Percentiles rank a stretch among this genome's conserved stretches.
phyloP scores from a whole-genome alignment of 179 eudicot species.

The Amaranthus tricolor region DNA sequence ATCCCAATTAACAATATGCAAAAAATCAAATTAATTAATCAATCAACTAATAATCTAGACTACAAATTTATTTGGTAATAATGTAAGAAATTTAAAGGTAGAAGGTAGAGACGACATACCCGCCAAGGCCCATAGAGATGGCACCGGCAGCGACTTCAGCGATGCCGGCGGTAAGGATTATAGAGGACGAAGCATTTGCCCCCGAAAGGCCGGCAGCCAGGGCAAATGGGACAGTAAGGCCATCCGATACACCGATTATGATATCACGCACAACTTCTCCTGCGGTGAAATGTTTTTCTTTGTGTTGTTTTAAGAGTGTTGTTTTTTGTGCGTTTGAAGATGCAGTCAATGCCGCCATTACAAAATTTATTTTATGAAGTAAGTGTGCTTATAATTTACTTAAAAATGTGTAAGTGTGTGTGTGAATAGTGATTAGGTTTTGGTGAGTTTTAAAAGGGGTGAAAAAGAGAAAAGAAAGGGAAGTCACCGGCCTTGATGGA shows the following conservation, averaged over 20 bases:
- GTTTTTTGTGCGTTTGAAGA: conserved; percentile 12
- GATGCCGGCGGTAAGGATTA: conserved; percentile 85
- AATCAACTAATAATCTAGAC: too few species aligned
- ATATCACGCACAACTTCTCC: conserved; percentile 91
- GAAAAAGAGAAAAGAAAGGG: too few species aligned
- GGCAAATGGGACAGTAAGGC: conserved; percentile 95
- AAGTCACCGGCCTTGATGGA: too few species aligned
- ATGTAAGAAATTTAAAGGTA: too few species aligned
- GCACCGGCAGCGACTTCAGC: conserved; percentile 99
- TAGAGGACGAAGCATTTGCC: conserved; percentile 79
- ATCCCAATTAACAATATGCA: too few species aligned
- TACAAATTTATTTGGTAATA: too few species aligned
- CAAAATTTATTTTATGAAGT: too few species aligned
- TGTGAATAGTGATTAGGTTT: too few species aligned
- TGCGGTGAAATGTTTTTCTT: conserved; percentile 84
- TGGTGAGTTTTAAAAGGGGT: too few species aligned
- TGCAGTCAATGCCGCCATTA: conserved; percentile 13
- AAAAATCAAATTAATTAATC: too few species aligned
- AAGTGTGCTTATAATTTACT: too few species aligned
- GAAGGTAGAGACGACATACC: conserved; percentile 29
- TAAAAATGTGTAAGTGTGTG: too few species aligned
- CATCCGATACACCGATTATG: conserved; percentile 93
- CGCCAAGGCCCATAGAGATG: conserved; percentile 98
- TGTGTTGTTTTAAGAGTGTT: conserved; percentile 53
- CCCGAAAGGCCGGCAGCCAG: conserved; percentile 95